A percentile compares a stretch with the other conserved stretches of the same genome.
These are phyloP conservation scores for Fusarium avenaceum DNA, from an alignment of 2,329 filamentous ascomycete genomes.

Conservation along the genomic window DNA sequence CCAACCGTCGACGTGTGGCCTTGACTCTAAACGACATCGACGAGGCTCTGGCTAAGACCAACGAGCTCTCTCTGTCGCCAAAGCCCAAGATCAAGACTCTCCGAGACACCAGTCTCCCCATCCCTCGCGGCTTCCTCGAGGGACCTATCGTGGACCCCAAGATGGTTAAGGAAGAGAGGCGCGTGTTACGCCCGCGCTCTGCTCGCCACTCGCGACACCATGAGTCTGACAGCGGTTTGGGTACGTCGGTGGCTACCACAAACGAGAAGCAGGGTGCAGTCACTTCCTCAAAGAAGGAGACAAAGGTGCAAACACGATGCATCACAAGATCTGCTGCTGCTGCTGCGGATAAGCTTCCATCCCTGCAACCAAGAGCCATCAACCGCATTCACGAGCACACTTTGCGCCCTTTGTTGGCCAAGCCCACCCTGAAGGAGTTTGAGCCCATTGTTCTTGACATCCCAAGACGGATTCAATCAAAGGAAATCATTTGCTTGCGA, in stretches of 20 bases:
- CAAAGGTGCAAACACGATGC: conserved; percentile 57
- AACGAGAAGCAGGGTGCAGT: conserved; percentile 63
- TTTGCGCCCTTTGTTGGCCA: conserved; percentile 81
- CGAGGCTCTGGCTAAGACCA: conserved; percentile 66
- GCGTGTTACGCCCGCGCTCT: conserved; percentile 66
- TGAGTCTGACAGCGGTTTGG: conserved; percentile 88
- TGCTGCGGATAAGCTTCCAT: conserved; percentile 64
- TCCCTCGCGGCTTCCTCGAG: conserved; percentile 71
- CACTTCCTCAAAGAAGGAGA: conserved; percentile 58
- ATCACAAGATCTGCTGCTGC: conserved; percentile 72
- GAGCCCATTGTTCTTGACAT: conserved; percentile 83
- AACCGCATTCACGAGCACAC: conserved; percentile 85
- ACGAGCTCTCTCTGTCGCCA: conserved; percentile 57
- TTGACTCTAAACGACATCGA: conserved; percentile 76
- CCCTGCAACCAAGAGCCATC: conserved; percentile 77
- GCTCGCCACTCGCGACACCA: conserved; percentile 73
- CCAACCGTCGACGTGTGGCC: conserved; percentile 76
- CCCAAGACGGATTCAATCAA: conserved; percentile 82
- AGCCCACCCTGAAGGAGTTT: conserved; percentile 81
- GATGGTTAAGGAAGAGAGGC: conserved; percentile 62
- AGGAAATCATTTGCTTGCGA: conserved; percentile 89
- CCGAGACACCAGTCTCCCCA: conserved; percentile 69
- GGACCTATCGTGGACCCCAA: conserved; percentile 66
- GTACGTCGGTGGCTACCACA: conserved; percentile 80
- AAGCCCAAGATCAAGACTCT: conserved; percentile 54